Base-by-base conservation (phyloP, 2,329 filamentous ascomycete species). In the Parascedosporium putredinis region DNA sequence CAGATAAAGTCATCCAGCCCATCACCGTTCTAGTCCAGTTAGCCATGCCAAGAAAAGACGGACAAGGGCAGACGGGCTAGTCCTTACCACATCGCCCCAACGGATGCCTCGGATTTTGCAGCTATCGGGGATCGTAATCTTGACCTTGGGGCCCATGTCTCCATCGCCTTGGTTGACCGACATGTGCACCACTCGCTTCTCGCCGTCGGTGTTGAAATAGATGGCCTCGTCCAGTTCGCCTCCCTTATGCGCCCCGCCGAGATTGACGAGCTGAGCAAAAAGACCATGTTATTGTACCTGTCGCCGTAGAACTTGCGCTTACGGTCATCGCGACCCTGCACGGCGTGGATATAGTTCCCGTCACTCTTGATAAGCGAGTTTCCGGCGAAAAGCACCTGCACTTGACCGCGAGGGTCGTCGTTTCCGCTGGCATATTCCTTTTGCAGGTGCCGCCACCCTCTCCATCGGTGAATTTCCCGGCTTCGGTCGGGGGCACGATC, bases 1-100 rank as follows among this genome's bases (percentile, higher is more conserved):
- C 62, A 66, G 24, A 65, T 55, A 45, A 63, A 57, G 38, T 63
- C 62, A 45, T 62, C 61, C 8, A 62, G 50, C 5, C 57, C 57
- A 33, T 61, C 60, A 4, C 38, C 45, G 25, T 55, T 52, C 27
- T 31, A 12, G 7, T 31, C 6, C 7, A 31, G 27, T 31, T 31
- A 31, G 27, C 12, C 27, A 7, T n/a, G n/a, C n/a, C n/a, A n/a
- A n/a, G n/a, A n/a, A n/a, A n/a, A n/a, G n/a, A n/a, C n/a, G n/a
- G n/a, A n/a, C n/a, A n/a, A n/a, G n/a, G n/a, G n/a, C n/a, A n/a
- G n/a, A n/a, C 7, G 27, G 6, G 27, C 12, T 31, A 31, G 12
- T 7, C 6, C 27, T 31, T 31, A 31, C 27, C 5, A 38, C 18
- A 18, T 50, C 47, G 14, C 25, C 23, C 40, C n/a, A 34, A 23